Base-by-base conservation (phyloP, 371 early-diverging fungal genomes). In the Mortierella sp. region DNA sequence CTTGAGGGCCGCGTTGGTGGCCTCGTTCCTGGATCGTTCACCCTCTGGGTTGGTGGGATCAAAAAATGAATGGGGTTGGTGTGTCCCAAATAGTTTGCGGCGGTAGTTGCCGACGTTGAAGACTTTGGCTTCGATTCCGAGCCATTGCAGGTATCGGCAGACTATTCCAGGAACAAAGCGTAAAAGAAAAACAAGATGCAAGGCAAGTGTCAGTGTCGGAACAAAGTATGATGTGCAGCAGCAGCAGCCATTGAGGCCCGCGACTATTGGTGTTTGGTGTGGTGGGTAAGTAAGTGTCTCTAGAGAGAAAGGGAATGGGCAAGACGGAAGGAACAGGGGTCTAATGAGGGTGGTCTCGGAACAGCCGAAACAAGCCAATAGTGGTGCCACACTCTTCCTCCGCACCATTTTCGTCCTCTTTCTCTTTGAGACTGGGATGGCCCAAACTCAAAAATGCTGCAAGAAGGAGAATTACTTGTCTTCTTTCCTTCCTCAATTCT, bases 101-200 rank as follows among this genome's bases (percentile, higher is more conserved):
- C 99, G 93, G 88, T 98, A 99, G 83, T 97, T 96, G 75, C 99
- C 99, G 51, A 99, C 99, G 84, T 98, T 99, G 89, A 99, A 99
- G 55, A 98, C 98, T 84, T 94, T 93, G 56, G 97, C 93, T n/a
- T 93, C 90, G 70, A 98, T 96, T 65, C 99, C 98, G 56, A 99
- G 88, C 99, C 99, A 99, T 68, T 95, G 93, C 79, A 99, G 92
- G 87, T 99, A 99, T 55, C 98, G 96, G 74, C 96, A 95, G 8
- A 98, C 95, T 95, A 78, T 60, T 70, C 44, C 63, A 76, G 41
- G 55, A 38, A 75, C 44, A 75, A 27, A n/a, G 43, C 43, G 38
- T 21, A 70, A 58, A 70, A 35, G 72, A 43, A 71, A 48, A 27
- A 58, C 41, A 35, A 32, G n/a, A 29, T 44, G 44, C 43, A 63